Evolutionary conservation across 2,329 filamentous ascomycete genomes (phyloP).

Genomic region (Ophidiomyces ophidiicola): DNA sequence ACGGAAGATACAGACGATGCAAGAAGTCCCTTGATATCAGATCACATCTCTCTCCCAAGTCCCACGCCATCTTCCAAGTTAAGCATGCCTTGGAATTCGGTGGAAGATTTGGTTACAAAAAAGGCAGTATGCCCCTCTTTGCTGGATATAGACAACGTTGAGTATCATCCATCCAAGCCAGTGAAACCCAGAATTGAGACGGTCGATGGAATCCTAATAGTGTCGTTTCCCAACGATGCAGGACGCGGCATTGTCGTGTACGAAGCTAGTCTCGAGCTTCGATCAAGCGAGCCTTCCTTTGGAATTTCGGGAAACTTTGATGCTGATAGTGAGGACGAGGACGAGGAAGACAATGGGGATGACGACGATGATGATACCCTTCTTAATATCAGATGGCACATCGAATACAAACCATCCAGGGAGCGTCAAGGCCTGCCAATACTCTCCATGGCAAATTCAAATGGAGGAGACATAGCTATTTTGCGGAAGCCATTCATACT

Average conservation of each 20-base stretch:
- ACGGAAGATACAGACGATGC: not conserved
- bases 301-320: not conserved
- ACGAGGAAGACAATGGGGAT: not conserved
- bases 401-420: conserved; percentile 2
- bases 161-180: not conserved
- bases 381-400: conserved; percentile 10
- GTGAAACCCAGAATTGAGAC: conserved; percentile 4
- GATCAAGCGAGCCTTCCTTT: not conserved
- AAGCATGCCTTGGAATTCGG: conserved; percentile 17
- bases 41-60: conserved; percentile 14
- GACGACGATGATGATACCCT: too few species aligned
- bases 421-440: not conserved
- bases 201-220: conserved; percentile 1
- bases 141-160: conserved; percentile 5
- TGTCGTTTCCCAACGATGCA: conserved; percentile 2
- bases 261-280: conserved; percentile 6
- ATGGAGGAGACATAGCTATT: not conserved
- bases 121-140: not conserved
- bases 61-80: conserved; percentile 17
- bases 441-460: not conserved
- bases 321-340: not conserved
- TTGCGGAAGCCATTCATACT: not conserved
- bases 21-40: not conserved
- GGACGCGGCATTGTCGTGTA: not conserved
- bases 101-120: conserved; percentile 10